Evolutionary conservation across 345 rosid genomes (phyloP).

Genomic region (Gossypium mustelinum): DNA sequence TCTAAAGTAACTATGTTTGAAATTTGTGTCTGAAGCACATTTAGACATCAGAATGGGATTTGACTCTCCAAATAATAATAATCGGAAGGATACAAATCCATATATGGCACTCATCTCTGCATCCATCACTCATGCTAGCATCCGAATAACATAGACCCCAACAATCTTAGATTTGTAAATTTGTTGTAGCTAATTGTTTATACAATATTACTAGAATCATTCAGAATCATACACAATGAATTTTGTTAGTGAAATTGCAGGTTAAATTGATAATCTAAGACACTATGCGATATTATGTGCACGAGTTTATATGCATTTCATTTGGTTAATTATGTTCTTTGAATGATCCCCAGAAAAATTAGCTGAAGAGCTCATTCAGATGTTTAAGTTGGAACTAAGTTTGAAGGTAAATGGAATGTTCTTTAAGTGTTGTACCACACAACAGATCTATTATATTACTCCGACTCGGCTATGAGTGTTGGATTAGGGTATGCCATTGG

Average conservation of each 20-base stretch:
- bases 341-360: slow-evolving; percentile 50
- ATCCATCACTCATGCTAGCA: neutral
- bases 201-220: neutral
- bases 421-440: neutral
- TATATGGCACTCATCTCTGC: neutral
- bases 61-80: neutral
- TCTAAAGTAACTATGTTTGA: neutral
- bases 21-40: neutral
- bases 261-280: neutral
- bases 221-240: neutral
- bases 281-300: neutral
- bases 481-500: neutral
- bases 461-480: neutral
- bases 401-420: slow-evolving; percentile 51
- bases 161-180: neutral
- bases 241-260: neutral
- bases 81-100: neutral
- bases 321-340: slow-evolving; percentile 16
- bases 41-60: neutral
- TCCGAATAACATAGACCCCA: neutral
- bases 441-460: neutral
- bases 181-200: neutral
- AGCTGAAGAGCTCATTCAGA: slow-evolving; percentile 71
- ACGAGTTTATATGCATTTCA: neutral
- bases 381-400: slow-evolving; percentile 65